Conservation (phyloP, 2,329 filamentous ascomycete genomes). For the Fusarium denticulatum region DNA sequence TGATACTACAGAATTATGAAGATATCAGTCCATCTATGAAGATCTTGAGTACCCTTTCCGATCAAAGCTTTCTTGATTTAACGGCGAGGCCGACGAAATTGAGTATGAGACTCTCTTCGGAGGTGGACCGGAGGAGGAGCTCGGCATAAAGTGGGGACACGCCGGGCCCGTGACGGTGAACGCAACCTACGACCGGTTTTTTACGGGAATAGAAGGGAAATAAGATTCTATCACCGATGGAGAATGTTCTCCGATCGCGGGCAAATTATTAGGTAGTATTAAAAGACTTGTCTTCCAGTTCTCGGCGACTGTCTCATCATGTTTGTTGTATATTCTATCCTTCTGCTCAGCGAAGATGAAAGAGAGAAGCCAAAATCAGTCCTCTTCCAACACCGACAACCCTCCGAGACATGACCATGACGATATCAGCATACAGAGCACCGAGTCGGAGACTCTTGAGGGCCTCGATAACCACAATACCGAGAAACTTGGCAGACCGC, state of each 20-base stretch:
- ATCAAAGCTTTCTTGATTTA: background rate
- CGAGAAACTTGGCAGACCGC: conserved; percentile 13
- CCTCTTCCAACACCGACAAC: background rate
- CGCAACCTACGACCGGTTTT: conserved; percentile 1
- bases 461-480: background rate
- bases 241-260: conserved; percentile 37
- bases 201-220: conserved; percentile 40
- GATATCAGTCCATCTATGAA: background rate
- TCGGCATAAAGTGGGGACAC: conserved; percentile 20
- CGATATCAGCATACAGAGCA: conserved; percentile 7
- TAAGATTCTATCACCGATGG: conserved; percentile 20
- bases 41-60: no score
- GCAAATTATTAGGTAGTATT: conserved; percentile 13
- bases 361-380: conserved; percentile 11
- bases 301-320: conserved; percentile 6
- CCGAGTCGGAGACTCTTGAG: conserved; percentile 2
- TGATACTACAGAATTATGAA: background rate
- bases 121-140: conserved; percentile 12
- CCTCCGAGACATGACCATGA: conserved; percentile 11
- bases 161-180: conserved; percentile 7
- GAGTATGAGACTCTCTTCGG: conserved; percentile 7
- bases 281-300: conserved; percentile 23
- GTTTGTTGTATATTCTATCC: background rate
- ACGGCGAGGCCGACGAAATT: background rate
- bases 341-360: conserved; percentile 17